Evolutionary conservation across 106 monocot species (phyloP).

Genomic region (Phalaenopsis aphrodite): DNA sequence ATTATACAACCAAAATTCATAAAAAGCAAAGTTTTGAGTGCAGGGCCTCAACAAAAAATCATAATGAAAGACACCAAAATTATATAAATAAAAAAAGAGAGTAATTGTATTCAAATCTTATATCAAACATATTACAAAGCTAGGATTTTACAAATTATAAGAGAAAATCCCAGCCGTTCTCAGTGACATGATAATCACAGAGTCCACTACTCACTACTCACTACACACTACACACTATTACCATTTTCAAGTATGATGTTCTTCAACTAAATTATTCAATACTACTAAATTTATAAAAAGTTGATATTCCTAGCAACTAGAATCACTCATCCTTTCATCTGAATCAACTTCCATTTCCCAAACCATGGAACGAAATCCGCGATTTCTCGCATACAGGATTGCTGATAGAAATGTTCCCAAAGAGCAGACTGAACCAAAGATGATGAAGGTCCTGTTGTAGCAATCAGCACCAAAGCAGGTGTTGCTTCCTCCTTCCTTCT

Average conservation of each 20-base stretch:
- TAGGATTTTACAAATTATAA: too few relatives aligned
- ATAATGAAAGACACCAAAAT: too few relatives aligned
- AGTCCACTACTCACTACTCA: too few relatives aligned
- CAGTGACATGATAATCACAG: too few relatives aligned
- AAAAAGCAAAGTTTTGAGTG: too few relatives aligned
- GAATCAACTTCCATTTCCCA: not conserved
- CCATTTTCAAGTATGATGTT: not conserved
- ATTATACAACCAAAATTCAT: too few relatives aligned
- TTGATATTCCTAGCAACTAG: not conserved
- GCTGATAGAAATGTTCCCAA: constrained; percentile 34
- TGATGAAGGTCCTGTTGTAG: constrained; percentile 40
- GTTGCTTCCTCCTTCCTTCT: constrained; percentile 15
- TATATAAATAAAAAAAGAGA: too few relatives aligned
- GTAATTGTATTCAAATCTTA: too few relatives aligned
- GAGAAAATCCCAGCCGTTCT: too few relatives aligned
- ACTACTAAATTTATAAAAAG: not conserved
- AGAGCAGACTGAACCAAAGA: constrained; percentile 51
- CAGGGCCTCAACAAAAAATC: too few relatives aligned
- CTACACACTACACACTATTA: too few relatives aligned
- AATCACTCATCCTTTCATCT: not conserved
- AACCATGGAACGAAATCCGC: constrained; percentile 1
- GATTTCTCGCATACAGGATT: constrained; percentile 28
- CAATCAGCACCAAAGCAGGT: constrained; percentile 41
- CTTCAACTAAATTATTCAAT: not conserved
- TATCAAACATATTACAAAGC: too few relatives aligned